Evolutionary conservation across 1,284 basidiomycete genomes (phyloP).

Genomic region (Leccinum colubrinum): DNA sequence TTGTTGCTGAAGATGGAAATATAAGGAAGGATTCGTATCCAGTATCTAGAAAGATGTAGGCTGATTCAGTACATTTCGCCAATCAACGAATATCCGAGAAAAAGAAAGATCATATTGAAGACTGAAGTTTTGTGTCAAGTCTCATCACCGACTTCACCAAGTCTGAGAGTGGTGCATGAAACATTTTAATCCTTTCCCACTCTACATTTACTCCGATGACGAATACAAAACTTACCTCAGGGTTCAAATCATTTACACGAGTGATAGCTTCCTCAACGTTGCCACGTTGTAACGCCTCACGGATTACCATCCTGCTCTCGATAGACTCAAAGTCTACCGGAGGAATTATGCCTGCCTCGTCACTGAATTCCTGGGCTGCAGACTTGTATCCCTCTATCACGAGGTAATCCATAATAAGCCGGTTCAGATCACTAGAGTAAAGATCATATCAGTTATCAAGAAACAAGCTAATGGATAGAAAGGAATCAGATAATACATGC

Average conservation of each 20-base stretch:
- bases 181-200: constrained; percentile 73
- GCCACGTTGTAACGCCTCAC: constrained; percentile 91
- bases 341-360: constrained; percentile 78
- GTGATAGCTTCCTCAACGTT: constrained; percentile 94
- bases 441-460: constrained; percentile 36
- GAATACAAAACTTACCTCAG: constrained; percentile 73
- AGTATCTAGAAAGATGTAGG: constrained; percentile 68
- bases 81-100: constrained; percentile 2
- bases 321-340: constrained; percentile 89
- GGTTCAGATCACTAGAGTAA: constrained; percentile 77
- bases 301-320: constrained; percentile 91
- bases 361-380: constrained; percentile 91
- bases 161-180: constrained; percentile 99
- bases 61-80: constrained; percentile 16
- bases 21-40: constrained; percentile 87
- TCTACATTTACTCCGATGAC: constrained; percentile 11
- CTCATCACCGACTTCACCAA: constrained; percentile 70
- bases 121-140: constrained; percentile 79
- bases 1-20: constrained; percentile 93
- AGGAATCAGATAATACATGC: constrained; percentile 81
- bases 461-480: constrained; percentile 21
- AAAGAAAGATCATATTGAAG: constrained; percentile 78
- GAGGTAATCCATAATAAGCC: constrained; percentile 97
- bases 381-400: constrained; percentile 97
- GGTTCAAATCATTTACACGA: constrained; percentile 92